Conservation (phyloP, 2,329 filamentous ascomycete species). For the Colletotrichum euphorbiae region DNA sequence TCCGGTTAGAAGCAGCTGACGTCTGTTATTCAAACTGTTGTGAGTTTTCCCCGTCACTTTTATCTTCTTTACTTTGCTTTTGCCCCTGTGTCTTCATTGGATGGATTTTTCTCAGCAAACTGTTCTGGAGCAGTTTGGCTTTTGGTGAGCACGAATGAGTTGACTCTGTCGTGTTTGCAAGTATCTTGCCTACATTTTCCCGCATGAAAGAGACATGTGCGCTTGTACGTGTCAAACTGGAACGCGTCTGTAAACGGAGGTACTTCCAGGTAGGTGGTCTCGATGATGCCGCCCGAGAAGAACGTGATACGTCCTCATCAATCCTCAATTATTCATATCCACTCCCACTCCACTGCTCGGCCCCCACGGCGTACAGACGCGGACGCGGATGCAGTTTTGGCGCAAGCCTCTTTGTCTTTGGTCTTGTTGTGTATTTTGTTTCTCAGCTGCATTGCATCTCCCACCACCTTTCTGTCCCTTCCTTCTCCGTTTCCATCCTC, state of each 20-base stretch:
- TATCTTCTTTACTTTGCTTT: not conserved
- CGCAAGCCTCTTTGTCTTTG: conserved; percentile 13
- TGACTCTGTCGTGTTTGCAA: not conserved
- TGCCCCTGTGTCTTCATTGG: not conserved
- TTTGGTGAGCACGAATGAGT: not conserved
- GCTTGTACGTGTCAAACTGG: not conserved
- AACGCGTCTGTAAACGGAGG: not conserved
- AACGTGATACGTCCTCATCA: not conserved
- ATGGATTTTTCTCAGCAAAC: not conserved
- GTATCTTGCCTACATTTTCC: not conserved
- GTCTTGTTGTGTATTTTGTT: conserved; percentile 25
- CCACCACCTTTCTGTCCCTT: conserved; percentile 20
- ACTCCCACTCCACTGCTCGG: not conserved
- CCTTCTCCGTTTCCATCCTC: not conserved
- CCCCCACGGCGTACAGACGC: conserved; percentile 2
- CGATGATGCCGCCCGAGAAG: not conserved
- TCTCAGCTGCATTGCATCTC: conserved; percentile 31
- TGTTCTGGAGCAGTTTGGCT: not conserved
- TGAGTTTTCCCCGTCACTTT: not conserved
- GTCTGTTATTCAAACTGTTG: not conserved
- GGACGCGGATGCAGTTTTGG: not conserved
- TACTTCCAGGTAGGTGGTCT: not conserved
- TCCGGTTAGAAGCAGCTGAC: too few species aligned
- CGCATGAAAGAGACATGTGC: not conserved
- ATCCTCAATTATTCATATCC: not conserved